Percentiles rank a stretch among this genome's conserved stretches.
Conservation (phyloP, 768 basidiomycete genomes). For the Tremella fuciformis region DNA sequence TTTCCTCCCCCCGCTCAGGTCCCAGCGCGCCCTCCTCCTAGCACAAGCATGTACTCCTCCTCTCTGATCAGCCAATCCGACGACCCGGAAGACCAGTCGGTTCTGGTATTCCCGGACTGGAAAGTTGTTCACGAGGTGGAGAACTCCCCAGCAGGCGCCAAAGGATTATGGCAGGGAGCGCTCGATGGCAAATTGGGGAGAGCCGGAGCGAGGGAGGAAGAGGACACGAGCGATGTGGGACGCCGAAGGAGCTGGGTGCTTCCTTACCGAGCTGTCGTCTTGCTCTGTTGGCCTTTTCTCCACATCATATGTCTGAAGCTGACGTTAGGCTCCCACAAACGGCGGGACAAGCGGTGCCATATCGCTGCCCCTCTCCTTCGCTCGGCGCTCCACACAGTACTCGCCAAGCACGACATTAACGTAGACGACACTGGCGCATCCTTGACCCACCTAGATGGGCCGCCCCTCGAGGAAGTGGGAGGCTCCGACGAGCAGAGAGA, state of each 20-base stretch:
- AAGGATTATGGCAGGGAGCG: constrained; percentile 64
- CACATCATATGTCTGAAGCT: constrained; percentile 1
- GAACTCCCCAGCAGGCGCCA: constrained; percentile 64
- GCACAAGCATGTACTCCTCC: constrained; percentile 66
- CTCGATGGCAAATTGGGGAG: constrained; percentile 58
- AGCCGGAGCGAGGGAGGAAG: constrained; percentile 15
- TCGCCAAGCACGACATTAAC: constrained; percentile 59
- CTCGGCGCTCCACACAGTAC: constrained; percentile 54
- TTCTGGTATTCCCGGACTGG: constrained; percentile 90
- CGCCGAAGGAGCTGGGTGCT: constrained; percentile 67
- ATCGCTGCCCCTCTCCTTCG: constrained; percentile 67
- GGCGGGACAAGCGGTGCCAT: constrained; percentile 84
- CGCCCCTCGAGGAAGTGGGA: constrained; percentile 63
- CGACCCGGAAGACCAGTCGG: constrained; percentile 65
- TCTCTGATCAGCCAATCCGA: constrained; percentile 73
- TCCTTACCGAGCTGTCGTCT: constrained; percentile 84
- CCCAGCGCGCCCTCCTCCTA: constrained; percentile 62
- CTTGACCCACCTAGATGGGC: constrained; percentile 53
- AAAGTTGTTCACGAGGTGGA: constrained; percentile 73
- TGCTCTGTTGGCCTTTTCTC: constrained; percentile 67
- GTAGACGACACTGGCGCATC: constrained; percentile 35
- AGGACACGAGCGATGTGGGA: constrained; percentile 39
- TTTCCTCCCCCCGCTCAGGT: constrained; percentile 53
- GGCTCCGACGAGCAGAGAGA: constrained; percentile 61
- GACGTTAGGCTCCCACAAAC: constrained; percentile 79